These are phyloP conservation scores for Blastocrithidia nonstop DNA, from an alignment of 208 protist genomes.

Conservation along the genomic window DNA sequence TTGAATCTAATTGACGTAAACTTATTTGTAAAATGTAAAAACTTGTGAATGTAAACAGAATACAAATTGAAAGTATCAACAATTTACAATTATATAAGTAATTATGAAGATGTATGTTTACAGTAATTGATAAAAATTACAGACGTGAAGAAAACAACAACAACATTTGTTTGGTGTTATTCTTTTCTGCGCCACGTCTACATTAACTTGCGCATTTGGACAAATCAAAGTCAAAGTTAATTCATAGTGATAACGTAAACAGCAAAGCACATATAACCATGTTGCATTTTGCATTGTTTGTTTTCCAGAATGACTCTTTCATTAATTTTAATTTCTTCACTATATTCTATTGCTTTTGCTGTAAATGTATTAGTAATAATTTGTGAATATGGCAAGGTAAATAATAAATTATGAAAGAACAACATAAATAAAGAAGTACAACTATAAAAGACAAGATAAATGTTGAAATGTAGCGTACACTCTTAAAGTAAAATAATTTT, in stretches of 20 bases:
- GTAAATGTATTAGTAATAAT: too few relatives aligned
- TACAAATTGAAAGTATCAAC: not conserved
- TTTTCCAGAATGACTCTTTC: too few relatives aligned
- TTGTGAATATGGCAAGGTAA: too few relatives aligned
- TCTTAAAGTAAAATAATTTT: too few relatives aligned
- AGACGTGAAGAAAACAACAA: constrained; percentile 2
- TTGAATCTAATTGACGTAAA: not conserved
- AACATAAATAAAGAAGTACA: too few relatives aligned
- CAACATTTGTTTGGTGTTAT: not conserved
- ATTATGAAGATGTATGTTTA: not conserved
- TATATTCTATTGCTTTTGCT: too few relatives aligned
- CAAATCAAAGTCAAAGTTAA: constrained; percentile 1
- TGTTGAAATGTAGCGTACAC: too few relatives aligned
- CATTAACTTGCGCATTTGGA: not conserved
- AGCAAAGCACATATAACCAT: constrained; percentile 1
- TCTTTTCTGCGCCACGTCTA: too few relatives aligned
- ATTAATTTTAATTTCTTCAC: too few relatives aligned
- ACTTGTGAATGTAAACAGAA: not conserved
- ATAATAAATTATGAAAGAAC: too few relatives aligned
- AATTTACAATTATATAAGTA: not conserved
- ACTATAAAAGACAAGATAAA: too few relatives aligned
- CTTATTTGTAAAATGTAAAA: not conserved
- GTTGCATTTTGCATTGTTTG: not conserved
- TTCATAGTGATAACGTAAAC: not conserved
- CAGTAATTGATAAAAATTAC: too few relatives aligned